These are phyloP conservation scores for Fragosphaeria purpurea DNA, from an alignment of 2,329 filamentous ascomycete genomes.

Conservation along the genomic window DNA sequence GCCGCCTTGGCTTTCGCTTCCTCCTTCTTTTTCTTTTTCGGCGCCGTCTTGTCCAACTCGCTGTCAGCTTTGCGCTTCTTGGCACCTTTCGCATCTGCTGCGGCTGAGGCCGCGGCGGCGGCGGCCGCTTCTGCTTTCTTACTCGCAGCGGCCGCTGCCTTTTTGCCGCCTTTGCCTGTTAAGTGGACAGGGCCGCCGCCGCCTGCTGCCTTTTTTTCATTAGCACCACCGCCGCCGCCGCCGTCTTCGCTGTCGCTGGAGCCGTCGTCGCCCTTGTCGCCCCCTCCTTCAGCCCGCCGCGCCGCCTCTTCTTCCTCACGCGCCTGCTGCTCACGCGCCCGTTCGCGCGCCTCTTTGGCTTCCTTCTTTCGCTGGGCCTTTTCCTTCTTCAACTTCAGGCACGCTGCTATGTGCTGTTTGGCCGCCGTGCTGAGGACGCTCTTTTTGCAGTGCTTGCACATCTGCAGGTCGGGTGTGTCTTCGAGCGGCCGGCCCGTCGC, in stretches of 20 bases:
- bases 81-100: slow-evolving; percentile 45
- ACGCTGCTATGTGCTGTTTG: slow-evolving; percentile 71
- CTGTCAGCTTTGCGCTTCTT: slow-evolving; percentile 72
- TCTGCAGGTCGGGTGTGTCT: slow-evolving; percentile 66
- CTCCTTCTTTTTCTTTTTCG: slow-evolving; percentile 94
- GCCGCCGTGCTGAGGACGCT: slow-evolving; percentile 67
- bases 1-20: slow-evolving; percentile 74
- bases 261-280: slow-evolving; percentile 26
- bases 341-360: slow-evolving; percentile 58
- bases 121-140: slow-evolving; percentile 35
- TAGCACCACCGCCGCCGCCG: slow-evolving; percentile 20
- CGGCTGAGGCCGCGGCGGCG: slow-evolving; percentile 51
- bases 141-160: slow-evolving; percentile 24
- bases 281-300: slow-evolving; percentile 39
- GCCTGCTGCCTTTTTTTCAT: slow-evolving; percentile 4
- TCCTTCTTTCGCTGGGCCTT: slow-evolving; percentile 71
- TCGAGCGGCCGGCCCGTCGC: slow-evolving; percentile 71
- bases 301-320: slow-evolving; percentile 47
- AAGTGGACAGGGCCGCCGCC: slow-evolving; percentile 14
- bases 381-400: slow-evolving; percentile 74
- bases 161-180: slow-evolving; percentile 26
- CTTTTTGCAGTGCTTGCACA: slow-evolving; percentile 93
- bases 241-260: slow-evolving; percentile 35
- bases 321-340: slow-evolving; percentile 52
- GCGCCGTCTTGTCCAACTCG: slow-evolving; percentile 69